These are phyloP conservation scores for Astrothelium macrocarpum DNA, from an alignment of 495 filamentous ascomycete species.

Conservation along the genomic window DNA sequence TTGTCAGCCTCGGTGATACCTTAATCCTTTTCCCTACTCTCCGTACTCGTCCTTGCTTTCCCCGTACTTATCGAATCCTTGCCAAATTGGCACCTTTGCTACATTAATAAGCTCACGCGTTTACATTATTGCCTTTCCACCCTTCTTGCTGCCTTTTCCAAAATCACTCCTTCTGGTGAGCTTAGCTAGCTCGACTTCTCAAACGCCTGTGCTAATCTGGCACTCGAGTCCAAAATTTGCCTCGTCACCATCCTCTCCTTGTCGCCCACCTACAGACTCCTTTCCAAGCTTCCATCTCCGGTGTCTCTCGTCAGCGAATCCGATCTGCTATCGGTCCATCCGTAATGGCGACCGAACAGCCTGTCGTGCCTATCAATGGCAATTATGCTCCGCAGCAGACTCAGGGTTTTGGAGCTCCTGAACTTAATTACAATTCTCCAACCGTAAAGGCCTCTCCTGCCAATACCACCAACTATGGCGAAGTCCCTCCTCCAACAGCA, in stretches of 20 bases:
- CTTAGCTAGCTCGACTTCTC: too few relatives aligned
- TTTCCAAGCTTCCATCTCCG: background rate
- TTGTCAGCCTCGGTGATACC: background rate
- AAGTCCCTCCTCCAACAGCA: slow-evolving; percentile 11
- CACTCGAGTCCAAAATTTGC: background rate
- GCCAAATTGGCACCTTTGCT: background rate
- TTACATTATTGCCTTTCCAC: background rate
- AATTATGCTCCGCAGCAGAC: slow-evolving; percentile 30
- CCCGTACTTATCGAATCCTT: background rate
- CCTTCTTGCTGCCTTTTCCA: background rate
- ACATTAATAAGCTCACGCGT: background rate
- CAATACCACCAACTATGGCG: slow-evolving; percentile 12
- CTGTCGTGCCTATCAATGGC: slow-evolving; percentile 33
- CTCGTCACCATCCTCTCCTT: background rate
- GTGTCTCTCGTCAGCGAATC: background rate
- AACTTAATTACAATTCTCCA: slow-evolving; percentile 21
- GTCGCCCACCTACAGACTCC: background rate
- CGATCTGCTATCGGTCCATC: too few relatives aligned
- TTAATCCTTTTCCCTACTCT: background rate
- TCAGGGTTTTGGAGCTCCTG: slow-evolving; percentile 21
- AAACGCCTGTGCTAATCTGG: background rate
- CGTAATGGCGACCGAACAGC: slow-evolving; percentile 32
- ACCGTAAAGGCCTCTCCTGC: slow-evolving; percentile 14
- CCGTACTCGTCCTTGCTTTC: background rate
- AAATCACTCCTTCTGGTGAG: background rate